Conservation (phyloP, 2,329 filamentous ascomycete species). For the Spiromastix sp. region DNA sequence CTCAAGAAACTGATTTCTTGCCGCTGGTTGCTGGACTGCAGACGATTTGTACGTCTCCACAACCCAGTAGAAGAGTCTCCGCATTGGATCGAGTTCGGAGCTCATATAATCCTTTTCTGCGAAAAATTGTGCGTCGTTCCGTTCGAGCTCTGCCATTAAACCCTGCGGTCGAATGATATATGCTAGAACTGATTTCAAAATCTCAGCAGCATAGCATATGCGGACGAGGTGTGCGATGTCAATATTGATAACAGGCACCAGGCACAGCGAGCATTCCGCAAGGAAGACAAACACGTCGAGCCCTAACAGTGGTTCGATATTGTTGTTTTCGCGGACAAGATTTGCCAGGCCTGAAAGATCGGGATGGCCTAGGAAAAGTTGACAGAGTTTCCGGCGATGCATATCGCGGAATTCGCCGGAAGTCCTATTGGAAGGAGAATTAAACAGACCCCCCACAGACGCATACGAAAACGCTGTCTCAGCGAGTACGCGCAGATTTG, state of each 20-base stretch:
- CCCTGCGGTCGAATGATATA: constrained; percentile 35
- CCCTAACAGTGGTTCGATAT: constrained; percentile 28
- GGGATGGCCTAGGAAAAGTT: constrained; percentile 58
- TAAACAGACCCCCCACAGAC: constrained; percentile 60
- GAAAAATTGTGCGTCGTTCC: constrained; percentile 17
- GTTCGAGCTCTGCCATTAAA: constrained; percentile 24
- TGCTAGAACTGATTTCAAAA: constrained; percentile 66
- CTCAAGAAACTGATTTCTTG: neutral
- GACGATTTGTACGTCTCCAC: constrained; percentile 14
- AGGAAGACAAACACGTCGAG: constrained; percentile 50
- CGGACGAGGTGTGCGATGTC: constrained; percentile 72
- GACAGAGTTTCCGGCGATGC: constrained; percentile 60
- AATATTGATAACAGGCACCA: constrained; percentile 56
- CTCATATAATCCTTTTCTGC: constrained; percentile 19
- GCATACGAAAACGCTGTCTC: constrained; percentile 84
- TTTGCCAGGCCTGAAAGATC: constrained; percentile 24
- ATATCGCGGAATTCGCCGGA: constrained; percentile 58
- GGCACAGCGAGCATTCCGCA: constrained; percentile 62
- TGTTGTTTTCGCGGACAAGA: constrained; percentile 25
- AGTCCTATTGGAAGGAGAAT: constrained; percentile 50
- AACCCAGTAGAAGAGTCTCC: constrained; percentile 29
- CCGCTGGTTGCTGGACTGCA: neutral
- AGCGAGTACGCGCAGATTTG: constrained; percentile 75
- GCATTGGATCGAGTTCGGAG: constrained; percentile 20
- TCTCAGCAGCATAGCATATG: constrained; percentile 81